Evolutionary conservation across 2,329 filamentous ascomycete species (phyloP), one percentile per base, ranked within the genome.

Genomic region (Verticillium tricorpus): DNA sequence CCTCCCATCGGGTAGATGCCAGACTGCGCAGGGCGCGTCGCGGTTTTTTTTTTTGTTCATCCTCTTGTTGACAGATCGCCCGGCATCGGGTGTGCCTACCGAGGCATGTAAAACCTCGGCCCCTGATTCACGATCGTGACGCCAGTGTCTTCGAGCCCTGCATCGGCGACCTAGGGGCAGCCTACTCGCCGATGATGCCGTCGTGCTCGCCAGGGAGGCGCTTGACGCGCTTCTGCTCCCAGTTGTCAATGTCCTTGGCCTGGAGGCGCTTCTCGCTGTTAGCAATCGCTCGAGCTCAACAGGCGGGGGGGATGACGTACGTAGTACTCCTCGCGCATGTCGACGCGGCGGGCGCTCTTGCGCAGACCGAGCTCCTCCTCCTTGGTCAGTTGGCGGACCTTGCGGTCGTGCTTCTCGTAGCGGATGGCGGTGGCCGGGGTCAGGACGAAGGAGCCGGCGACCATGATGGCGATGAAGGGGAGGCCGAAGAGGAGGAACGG

Each of bases 141-240:
- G 45, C 19, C 22, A 9, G n/a, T 22, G 11, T 22, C 19, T 68
- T 64, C 15, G 61, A 61, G n/a, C 19, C 45, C 45, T 50, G 45
- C 45, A 50, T 50, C 45, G 45, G 19, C 19, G n/a, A n/a, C 6
- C 19, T 56, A 17, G 15, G 50, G 31, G 19, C 60, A n/a, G 25
- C 60, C 60, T 63, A 63, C 64, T 66, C 89, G 45, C 45, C 45
- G 67, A 97, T 74, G 58, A 91, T 85, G 37, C 94, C 94, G 74
- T 99, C 94, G 64, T 86, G 90, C 76, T 99, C 96, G 67, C 95
- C 95, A 22, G 91, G 88, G 64, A 97, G 83, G 72, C 95, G 83
- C 79, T 97, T 88, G 12, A 98, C 93, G 60, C 96, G 87, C 77
- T 95, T 96, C 78, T 98, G 95, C 74, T 98, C 94, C 95, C 95